Conservation (phyloP, 1,139 yeast genomes). For the Candida anutae region DNA sequence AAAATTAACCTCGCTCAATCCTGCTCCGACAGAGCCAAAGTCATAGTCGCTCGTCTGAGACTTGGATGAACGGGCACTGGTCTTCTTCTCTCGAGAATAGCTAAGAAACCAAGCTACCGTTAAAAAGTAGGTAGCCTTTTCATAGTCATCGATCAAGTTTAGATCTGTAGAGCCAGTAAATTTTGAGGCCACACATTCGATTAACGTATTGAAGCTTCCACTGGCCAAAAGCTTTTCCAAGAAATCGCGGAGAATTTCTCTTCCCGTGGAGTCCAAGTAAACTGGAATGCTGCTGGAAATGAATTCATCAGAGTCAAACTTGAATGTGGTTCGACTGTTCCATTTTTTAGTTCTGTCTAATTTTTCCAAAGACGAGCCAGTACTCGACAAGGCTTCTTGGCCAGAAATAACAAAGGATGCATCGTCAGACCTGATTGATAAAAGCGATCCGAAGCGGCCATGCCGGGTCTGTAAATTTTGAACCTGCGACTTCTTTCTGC, state of each 20-base stretch:
- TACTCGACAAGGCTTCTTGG: slow-evolving; percentile 52
- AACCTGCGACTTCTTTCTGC: slow-evolving; percentile 41
- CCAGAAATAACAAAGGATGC: slow-evolving; percentile 66
- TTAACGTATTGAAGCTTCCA: slow-evolving; percentile 66
- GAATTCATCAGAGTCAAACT: slow-evolving; percentile 38
- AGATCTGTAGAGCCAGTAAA: slow-evolving; percentile 35
- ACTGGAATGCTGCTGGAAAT: slow-evolving; percentile 12
- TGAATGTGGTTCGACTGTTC: slow-evolving; percentile 40
- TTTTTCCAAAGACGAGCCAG: slow-evolving; percentile 36
- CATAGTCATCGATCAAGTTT: slow-evolving; percentile 24
- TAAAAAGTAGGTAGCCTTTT: slow-evolving; percentile 45
- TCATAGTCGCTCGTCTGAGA: slow-evolving; percentile 23
- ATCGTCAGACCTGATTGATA: slow-evolving; percentile 56
- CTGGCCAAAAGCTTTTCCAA: slow-evolving; percentile 51
- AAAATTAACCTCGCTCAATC: slow-evolving; percentile 59
- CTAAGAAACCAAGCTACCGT: slow-evolving; percentile 64
- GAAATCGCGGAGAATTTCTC: slow-evolving; percentile 37
- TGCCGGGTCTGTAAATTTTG: slow-evolving; percentile 65
- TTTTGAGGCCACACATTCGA: slow-evolving; percentile 43
- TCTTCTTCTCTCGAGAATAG: slow-evolving; percentile 22
- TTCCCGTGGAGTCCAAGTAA: slow-evolving; percentile 6
- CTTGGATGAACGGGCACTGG: neutral
- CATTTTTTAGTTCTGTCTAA: slow-evolving; percentile 65
- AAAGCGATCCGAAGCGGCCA: slow-evolving; percentile 82
- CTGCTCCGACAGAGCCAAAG: slow-evolving; percentile 60